These are phyloP conservation scores for Dendryphion nanum DNA, from an alignment of 2,329 filamentous ascomycete genomes.

Conservation along the genomic window DNA sequence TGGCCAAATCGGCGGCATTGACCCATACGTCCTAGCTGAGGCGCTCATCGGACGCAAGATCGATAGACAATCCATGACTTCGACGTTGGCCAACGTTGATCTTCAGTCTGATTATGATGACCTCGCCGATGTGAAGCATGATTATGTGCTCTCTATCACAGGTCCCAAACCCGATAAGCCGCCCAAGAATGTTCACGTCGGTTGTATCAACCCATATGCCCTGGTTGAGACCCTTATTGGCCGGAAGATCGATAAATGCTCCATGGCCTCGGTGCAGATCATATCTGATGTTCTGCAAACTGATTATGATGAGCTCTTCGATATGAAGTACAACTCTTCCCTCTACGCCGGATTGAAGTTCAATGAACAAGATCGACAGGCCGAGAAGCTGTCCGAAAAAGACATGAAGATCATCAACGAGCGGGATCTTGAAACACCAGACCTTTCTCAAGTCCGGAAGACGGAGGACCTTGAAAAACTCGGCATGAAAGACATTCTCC, in stretches of 20 bases:
- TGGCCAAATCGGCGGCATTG: too few species aligned
- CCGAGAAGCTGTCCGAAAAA: slow-evolving; percentile 39
- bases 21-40: too few species aligned
- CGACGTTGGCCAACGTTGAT: too few species aligned
- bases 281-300: slow-evolving; percentile 47
- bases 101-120: too few species aligned
- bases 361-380: slow-evolving; percentile 38
- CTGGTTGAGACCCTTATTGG: slow-evolving; percentile 46
- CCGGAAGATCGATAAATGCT: slow-evolving; percentile 41
- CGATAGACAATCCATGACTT: too few species aligned
- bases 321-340: slow-evolving; percentile 45
- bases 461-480: slow-evolving; percentile 43
- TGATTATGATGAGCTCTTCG: slow-evolving; percentile 50
- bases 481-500: slow-evolving; percentile 40
- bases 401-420: slow-evolving; percentile 46
- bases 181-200: too few species aligned
- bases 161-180: too few species aligned
- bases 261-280: slow-evolving; percentile 34
- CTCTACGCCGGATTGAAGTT: slow-evolving; percentile 46
- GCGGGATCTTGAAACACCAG: slow-evolving; percentile 44
- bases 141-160: too few species aligned
- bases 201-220: slow-evolving; percentile 49
- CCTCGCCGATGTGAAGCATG: too few species aligned
- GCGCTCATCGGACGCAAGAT: too few species aligned
- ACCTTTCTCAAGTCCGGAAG: slow-evolving; percentile 41